A percentile compares a stretch with the other conserved stretches of the same genome.
Conservation (phyloP, 2,329 filamentous ascomycete species). For the Thielaviopsis punctulata region DNA sequence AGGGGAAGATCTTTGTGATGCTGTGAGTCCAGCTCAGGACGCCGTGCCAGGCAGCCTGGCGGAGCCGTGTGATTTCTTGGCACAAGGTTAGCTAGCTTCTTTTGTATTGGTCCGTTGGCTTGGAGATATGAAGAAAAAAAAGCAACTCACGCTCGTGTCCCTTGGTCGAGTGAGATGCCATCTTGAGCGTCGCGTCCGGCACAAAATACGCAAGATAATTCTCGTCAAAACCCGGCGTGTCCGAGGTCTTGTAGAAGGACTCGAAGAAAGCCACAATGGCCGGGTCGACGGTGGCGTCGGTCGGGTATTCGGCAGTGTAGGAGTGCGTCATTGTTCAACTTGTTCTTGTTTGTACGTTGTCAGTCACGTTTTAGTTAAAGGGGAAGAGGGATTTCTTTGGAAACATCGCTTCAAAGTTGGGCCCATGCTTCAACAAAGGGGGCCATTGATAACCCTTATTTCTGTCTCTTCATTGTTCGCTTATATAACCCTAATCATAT, state of each 20-base stretch:
- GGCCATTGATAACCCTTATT: too few relatives aligned
- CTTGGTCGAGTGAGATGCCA: conserved; percentile 16
- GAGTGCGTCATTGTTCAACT: conserved; percentile 5
- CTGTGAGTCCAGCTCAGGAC: conserved; percentile 20
- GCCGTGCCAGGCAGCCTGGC: conserved; percentile 14
- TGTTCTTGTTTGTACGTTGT: too few relatives aligned
- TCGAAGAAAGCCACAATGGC: conserved; percentile 17
- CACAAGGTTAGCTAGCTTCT: conserved; percentile 7
- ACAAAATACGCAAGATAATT: conserved; percentile 17
- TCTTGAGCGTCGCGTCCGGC: conserved; percentile 18
- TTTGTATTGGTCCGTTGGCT: too few relatives aligned
- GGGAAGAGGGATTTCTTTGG: too few relatives aligned
- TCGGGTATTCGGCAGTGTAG: conserved; percentile 14
- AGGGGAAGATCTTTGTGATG: conserved; percentile 18
- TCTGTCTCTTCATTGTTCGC: too few relatives aligned
- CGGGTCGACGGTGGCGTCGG: conserved; percentile 13
- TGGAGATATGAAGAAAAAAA: too few relatives aligned
- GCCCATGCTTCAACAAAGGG: too few relatives aligned
- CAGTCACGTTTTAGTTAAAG: too few relatives aligned
- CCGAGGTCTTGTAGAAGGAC: conserved; percentile 18
- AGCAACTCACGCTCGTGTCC: conserved; percentile 17
- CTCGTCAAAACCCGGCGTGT: conserved; percentile 17
- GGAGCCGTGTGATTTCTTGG: conserved; percentile 16
- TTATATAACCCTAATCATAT: too few relatives aligned
- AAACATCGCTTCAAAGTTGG: too few relatives aligned